Percentiles rank a stretch among this genome's conserved stretches.
These are phyloP conservation scores for Blastocystis sp. DNA, from an alignment of 352 stramenopile species.

Conservation along the genomic window DNA sequence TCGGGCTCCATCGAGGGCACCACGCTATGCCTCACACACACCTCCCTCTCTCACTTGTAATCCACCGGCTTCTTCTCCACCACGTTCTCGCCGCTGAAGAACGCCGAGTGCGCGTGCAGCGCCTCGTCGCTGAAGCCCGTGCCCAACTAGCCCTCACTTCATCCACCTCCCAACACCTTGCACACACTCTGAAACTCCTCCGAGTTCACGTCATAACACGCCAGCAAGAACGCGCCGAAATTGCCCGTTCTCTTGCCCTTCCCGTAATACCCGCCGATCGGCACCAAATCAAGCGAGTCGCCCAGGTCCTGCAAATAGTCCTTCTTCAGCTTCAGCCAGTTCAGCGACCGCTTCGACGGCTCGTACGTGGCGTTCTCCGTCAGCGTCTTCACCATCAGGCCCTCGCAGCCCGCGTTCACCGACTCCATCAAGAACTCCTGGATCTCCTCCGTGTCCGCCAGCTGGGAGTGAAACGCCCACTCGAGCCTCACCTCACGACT, in stretches of 20 bases:
- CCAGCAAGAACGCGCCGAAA: constrained; percentile 95
- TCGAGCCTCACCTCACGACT: constrained; percentile 75
- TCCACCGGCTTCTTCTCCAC: constrained; percentile 4
- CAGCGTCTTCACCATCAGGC: constrained; percentile 99
- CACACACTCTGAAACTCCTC: constrained; percentile 97
- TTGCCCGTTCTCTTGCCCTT: constrained; percentile 89
- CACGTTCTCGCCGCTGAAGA: constrained; percentile 76
- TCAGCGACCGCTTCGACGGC: constrained; percentile 91
- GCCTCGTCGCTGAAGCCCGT: constrained; percentile 97
- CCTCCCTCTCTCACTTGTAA: constrained; percentile 28
- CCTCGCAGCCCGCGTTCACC: constrained; percentile 84
- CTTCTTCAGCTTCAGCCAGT: constrained; percentile 99
- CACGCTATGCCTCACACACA: constrained; percentile 71
- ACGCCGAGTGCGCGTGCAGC: constrained; percentile 84
- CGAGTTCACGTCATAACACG: constrained; percentile 92
- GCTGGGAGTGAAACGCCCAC: constrained; percentile 54
- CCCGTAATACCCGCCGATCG: constrained; percentile 94
- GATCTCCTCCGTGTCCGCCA: constrained; percentile 82
- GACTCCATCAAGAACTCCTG: constrained; percentile 90
- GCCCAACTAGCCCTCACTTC: constrained; percentile 77
- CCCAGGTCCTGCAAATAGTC: constrained; percentile 91
- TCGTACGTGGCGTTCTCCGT: constrained; percentile 91
- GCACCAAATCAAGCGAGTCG: constrained; percentile 95
- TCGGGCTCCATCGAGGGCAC: constrained; percentile 78
- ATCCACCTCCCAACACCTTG: constrained; percentile 75